Conservation (phyloP, 139 green algal genomes). For the Nannochloris sp. region DNA sequence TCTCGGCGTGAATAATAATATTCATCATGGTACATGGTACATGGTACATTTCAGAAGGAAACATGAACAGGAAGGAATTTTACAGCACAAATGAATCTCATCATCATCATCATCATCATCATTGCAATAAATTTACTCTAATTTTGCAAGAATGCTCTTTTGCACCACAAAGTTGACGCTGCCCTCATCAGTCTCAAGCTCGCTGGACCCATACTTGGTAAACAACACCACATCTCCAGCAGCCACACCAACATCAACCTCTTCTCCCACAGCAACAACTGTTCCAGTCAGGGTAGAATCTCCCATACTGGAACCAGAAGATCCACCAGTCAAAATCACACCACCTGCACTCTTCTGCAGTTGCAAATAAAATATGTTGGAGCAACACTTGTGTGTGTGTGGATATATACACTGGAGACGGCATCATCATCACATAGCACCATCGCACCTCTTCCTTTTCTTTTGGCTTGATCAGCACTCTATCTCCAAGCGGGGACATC, state of each 20-base stretch:
- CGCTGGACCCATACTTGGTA: slow-evolving; percentile 41
- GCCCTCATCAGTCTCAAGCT: slow-evolving; percentile 34
- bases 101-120: not conserved
- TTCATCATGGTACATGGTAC: too few relatives aligned
- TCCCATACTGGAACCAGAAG: slow-evolving; percentile 20
- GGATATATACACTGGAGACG: not conserved
- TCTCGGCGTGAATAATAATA: too few relatives aligned
- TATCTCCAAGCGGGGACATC: slow-evolving; percentile 45
- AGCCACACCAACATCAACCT: slow-evolving; percentile 21
- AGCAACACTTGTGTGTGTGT: too few relatives aligned
- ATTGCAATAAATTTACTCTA: slow-evolving; percentile 14
- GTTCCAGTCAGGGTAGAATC: slow-evolving; percentile 24
- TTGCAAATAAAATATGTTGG: too few relatives aligned
- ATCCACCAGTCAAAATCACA: slow-evolving; percentile 23
- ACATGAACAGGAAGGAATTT: not conserved
- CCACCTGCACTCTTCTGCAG: slow-evolving; percentile 30
- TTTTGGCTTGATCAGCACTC: slow-evolving; percentile 39
- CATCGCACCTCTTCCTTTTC: slow-evolving; percentile 24
- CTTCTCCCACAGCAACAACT: slow-evolving; percentile 7
- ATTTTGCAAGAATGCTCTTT: slow-evolving; percentile 38
- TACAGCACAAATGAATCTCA: not conserved
- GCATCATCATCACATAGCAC: not conserved
- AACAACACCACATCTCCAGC: slow-evolving; percentile 41
- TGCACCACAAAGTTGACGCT: slow-evolving; percentile 42
- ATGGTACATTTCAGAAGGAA: too few relatives aligned